Base-by-base conservation (phyloP, 257 asterid genomes). In the Penstemon davidsonii region DNA sequence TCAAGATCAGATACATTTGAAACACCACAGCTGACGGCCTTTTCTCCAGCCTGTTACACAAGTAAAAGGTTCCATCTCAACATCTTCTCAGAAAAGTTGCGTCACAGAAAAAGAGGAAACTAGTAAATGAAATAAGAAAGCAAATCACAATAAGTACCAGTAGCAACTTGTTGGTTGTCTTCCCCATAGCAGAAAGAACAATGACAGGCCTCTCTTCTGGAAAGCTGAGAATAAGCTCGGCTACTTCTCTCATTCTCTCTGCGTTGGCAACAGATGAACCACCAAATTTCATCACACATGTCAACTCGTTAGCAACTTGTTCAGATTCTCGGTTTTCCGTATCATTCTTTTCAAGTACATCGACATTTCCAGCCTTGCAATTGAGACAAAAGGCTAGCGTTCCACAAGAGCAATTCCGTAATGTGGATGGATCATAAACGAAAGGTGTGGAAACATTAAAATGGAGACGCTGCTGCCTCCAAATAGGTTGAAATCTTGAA, bases 21-120 rank as follows among this genome's bases (percentile, higher is more conserved):
- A 70, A 83, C 92, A 68, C 96, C 95, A 74, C 97, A 91, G 37
- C 70, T 80, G 47, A 83, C 88, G 38, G 97, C 93, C 76, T 84
- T 91, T 74, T 91, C 97, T 70, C 97, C 97, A 57, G 95, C 96
- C 97, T 90, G 70, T 40, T 60, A 66, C 54, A 73, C 72, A 41
- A 54, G 49, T 54, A 71, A 12, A 44, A 36, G 56, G 7, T 10
- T 57, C 41, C 46, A 15, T 53, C 55, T 39, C 41, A 71, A 19
- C 15, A 67, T 18, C 41, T 50, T 40, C 18, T 13, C 18, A 59
- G 11, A 3, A 46, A 54, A 18, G 3, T 49, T 41, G 60, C 18
- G 11, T 39, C 42, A 8, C 58, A 69, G 47, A 46, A 70, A 41
- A 18, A 64, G 13, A 69, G 45, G 11, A 46, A 60, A 9, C 43